A percentile compares a stretch with the other conserved stretches of the same genome.
Conservation (phyloP, 495 filamentous ascomycete genomes). For the Penicillium riverlandense region DNA sequence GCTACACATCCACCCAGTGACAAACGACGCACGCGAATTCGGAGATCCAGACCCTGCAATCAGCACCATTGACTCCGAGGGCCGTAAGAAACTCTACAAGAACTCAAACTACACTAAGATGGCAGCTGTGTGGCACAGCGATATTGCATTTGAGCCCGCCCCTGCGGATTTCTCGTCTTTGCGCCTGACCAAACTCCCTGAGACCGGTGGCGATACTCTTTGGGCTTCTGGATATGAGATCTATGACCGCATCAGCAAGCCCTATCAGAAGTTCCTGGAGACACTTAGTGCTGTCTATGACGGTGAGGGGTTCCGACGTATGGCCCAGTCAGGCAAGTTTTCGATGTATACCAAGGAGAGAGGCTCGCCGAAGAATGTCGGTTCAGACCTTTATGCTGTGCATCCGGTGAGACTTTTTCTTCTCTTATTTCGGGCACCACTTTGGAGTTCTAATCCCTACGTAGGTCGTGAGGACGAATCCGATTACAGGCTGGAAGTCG, state of each 20-base stretch:
- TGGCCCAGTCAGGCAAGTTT: slow-evolving; percentile 27
- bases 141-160: slow-evolving; percentile 57
- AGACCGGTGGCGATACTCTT: slow-evolving; percentile 59
- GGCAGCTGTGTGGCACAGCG: slow-evolving; percentile 48
- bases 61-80: slow-evolving; percentile 54
- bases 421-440: not conserved
- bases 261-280: slow-evolving; percentile 58
- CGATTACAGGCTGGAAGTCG: slow-evolving; percentile 71
- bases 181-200: slow-evolving; percentile 47
- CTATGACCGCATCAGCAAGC: slow-evolving; percentile 59
- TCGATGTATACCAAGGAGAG: slow-evolving; percentile 43
- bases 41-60: slow-evolving; percentile 58
- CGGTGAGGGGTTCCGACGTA: slow-evolving; percentile 10
- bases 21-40: slow-evolving; percentile 35
- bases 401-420: slow-evolving; percentile 39
- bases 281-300: slow-evolving; percentile 49
- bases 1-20: slow-evolving; percentile 63
- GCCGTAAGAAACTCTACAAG: slow-evolving; percentile 43
- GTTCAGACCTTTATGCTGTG: slow-evolving; percentile 43
- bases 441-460: not conserved
- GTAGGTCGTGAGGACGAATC: slow-evolving; percentile 59
- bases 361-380: slow-evolving; percentile 59
- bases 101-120: slow-evolving; percentile 7
- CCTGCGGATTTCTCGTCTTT: slow-evolving; percentile 54
- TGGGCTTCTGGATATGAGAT: slow-evolving; percentile 69